Percentiles rank a stretch among this genome's conserved stretches.
Conservation (phyloP, 2,329 filamentous ascomycete genomes). For the Monosporascus sp. region DNA sequence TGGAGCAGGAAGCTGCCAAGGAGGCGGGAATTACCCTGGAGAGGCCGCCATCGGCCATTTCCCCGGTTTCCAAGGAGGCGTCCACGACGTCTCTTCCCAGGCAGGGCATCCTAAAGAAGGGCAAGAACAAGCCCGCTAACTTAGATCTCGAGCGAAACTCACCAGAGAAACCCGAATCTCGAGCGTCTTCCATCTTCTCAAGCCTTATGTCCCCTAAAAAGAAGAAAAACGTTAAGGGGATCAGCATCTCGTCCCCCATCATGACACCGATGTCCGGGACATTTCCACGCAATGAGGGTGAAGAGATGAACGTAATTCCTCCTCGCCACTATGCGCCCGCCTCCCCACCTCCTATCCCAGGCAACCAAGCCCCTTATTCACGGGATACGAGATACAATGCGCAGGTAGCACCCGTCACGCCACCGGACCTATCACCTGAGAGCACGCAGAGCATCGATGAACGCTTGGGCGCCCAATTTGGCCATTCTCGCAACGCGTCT, state of each 20-base stretch:
- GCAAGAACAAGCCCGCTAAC: constrained; percentile 31
- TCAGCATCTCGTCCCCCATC: constrained; percentile 61
- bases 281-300: constrained; percentile 49
- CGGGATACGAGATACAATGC: constrained; percentile 23
- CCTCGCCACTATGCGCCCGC: constrained; percentile 54
- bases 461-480: constrained; percentile 41
- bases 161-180: constrained; percentile 49
- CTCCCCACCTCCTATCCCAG: constrained; percentile 52
- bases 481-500: constrained; percentile 34
- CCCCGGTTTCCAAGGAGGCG: constrained; percentile 30
- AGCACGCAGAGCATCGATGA: constrained; percentile 52
- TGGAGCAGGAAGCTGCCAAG: constrained; percentile 77
- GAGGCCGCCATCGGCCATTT: constrained; percentile 34
- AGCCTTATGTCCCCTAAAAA: constrained; percentile 56
- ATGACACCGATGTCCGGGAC: constrained; percentile 58
- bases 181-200: constrained; percentile 54
- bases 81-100: constrained; percentile 28
- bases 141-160: constrained; percentile 34
- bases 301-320: constrained; percentile 54
- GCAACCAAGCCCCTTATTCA: constrained; percentile 37
- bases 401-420: constrained; percentile 39
- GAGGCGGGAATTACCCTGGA: constrained; percentile 48
- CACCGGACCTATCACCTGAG: constrained; percentile 40
- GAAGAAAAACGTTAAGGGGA: constrained; percentile 41
- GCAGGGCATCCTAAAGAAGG: constrained; percentile 42